Base-by-base conservation (phyloP, 1,284 basidiomycete genomes). In the Apiotrichum gamsii region DNA sequence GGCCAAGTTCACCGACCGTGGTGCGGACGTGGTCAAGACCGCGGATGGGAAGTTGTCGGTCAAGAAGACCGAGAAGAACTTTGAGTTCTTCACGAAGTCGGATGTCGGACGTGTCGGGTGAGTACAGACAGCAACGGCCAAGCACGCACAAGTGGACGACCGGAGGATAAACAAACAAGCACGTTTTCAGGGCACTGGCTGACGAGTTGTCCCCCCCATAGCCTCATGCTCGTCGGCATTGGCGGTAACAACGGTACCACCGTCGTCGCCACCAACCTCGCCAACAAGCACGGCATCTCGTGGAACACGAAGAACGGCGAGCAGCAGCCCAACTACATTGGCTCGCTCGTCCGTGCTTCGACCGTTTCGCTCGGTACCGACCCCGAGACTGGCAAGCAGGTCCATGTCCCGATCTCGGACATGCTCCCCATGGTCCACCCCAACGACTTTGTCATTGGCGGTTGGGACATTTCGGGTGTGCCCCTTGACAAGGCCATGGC, bases 191-290 rank as follows among this genome's bases (percentile, higher is more conserved):
- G n/a, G n/a, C n/a, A n/a, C 16, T 10, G 20, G 28, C 46, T 47
- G 35, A 47, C 39, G 30, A 25, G 25, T 28, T 28, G 6, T 28
- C 21, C n/a, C 29, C 40, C 36, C 51, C 45, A n/a, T 57, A 94
- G 94, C 52, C 79, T 97, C 59, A 88, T 98, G 87, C 85, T 98
- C 79, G 85, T 97, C 65, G 94, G 94, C 57, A 76, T 93, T 58
- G 94, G 94, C 58, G 94, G 94, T 52, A 98, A 98, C 81, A 98
- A 98, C 70, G 94, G 94, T 51, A 83, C 88, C 47, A 98, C 94
- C 37, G 81, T 97, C 51, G 85, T 85, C 59, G 93, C 95, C 23
- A 95, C 91, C 58, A 83, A 97, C 69, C 82, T 97, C 62, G 94
- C 95, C 67, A 98, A 98, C 80, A 83, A 84, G 60, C 86, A 97